phyloP scores from a whole-genome alignment of 192 early-diverging fungal species.

The Umbelopsis isabellina region DNA sequence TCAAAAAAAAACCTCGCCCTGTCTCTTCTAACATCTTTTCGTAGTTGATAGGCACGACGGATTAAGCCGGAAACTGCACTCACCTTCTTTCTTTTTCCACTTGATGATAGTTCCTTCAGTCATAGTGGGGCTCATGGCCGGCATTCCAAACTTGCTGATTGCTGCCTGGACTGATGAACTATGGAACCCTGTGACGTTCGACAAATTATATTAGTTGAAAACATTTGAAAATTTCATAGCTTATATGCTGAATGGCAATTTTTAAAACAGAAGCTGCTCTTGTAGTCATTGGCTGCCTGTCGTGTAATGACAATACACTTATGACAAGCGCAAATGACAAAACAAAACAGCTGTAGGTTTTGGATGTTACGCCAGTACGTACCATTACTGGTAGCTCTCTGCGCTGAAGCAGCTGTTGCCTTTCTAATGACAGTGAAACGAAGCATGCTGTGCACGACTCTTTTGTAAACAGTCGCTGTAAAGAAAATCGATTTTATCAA shows the following conservation, averaged over 20 bases:
- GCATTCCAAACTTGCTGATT: slow-evolving; percentile 75
- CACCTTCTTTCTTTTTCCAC: slow-evolving; percentile 88
- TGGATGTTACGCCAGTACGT: background rate
- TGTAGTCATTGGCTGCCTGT: too few relatives aligned
- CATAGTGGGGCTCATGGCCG: slow-evolving; percentile 97
- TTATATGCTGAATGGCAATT: background rate
- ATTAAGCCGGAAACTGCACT: background rate
- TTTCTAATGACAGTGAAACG: slow-evolving; percentile 8
- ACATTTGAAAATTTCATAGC: background rate
- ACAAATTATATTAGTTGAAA: background rate
- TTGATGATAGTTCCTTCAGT: slow-evolving; percentile 91
- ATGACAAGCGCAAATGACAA: background rate
- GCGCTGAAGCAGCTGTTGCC: background rate
- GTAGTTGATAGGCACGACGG: background rate
- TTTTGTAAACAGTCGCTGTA: slow-evolving; percentile 2
- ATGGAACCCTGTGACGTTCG: slow-evolving; percentile 44
- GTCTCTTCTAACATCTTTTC: background rate
- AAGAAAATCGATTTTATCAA: slow-evolving; percentile 3
- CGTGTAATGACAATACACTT: too few relatives aligned
- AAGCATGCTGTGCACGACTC: slow-evolving; percentile 1
- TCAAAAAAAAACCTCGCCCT: background rate
- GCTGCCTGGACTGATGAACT: slow-evolving; percentile 51
- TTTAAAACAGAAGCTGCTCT: too few relatives aligned
- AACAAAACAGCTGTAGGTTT: background rate
- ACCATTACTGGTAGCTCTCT: slow-evolving; percentile 19